Base-by-base conservation (phyloP, 2,329 filamentous ascomycete genomes). In the Coniochaeta ligniaria region DNA sequence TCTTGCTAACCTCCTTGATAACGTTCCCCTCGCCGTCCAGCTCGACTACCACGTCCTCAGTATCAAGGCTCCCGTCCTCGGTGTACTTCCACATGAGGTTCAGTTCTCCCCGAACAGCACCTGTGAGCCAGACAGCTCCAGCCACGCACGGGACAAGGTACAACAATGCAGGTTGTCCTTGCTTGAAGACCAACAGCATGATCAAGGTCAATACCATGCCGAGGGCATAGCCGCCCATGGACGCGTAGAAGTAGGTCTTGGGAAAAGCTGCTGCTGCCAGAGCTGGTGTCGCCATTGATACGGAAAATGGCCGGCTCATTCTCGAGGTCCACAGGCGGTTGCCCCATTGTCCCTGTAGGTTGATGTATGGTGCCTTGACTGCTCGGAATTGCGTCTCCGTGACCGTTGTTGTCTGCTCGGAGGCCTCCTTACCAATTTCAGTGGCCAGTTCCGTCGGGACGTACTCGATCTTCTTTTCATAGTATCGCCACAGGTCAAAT, bases 141-240 rank as follows among this genome's bases (percentile, higher is more conserved):
- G 97, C 76, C 0, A 98, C 91, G 0, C 90, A 88, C 0, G 94
- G 94, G 0, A 98, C 95, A 7, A 99, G 84, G 71, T 98, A 98
- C 16, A 99, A 78, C 35, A 99, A 80, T 8, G 95, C 94, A 0
- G 94, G 94, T 71, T 99, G 94, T 2, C 91, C 91, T 63, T 91
- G 91, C 55, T 88, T 82, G 69, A 86, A 95, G 11, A 91, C 76
- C 57, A 92, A 80, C 75, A 98, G 89, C 67, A 92, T 89, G 0
- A 82, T 77, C 20, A 97, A 74, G 0, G 94, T 97, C 2, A 81
- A 78, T 2, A 92, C 63, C 86, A 98, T 90, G 0, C 92, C 93
- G 3, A 87, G 56, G 0, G 90, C 68, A 72, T 98, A 99, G 0
- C 93, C 94, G 1, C 82, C 68, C 63, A 97, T 70, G 38, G 89